Evolutionary conservation across 208 protist species (phyloP).

Genomic region (Acanthamoeba lenticulata): DNA sequence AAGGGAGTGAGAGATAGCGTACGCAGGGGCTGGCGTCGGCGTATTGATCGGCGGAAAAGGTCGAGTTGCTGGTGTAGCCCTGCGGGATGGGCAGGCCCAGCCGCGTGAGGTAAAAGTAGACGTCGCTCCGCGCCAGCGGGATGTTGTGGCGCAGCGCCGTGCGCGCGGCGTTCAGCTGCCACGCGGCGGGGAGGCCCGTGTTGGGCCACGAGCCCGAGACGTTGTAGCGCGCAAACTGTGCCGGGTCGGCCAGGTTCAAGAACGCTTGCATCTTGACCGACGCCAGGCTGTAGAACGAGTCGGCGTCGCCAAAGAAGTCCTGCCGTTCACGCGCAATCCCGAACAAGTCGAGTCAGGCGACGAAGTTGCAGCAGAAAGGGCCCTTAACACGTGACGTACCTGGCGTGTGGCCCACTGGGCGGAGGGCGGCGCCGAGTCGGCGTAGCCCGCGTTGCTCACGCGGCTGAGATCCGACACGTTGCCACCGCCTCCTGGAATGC

Average conservation of each 20-base stretch:
- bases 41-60: slow-evolving; percentile 19
- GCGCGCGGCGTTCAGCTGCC: background rate
- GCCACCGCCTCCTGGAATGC: no score
- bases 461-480: background rate
- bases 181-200: background rate
- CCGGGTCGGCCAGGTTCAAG: slow-evolving; percentile 19
- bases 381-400: background rate
- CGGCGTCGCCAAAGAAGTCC: slow-evolving; percentile 61
- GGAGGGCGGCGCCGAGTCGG: background rate
- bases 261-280: slow-evolving; percentile 57
- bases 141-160: slow-evolving; percentile 59
- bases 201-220: slow-evolving; percentile 48
- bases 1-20: background rate
- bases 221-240: background rate
- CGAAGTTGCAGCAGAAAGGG: no score
- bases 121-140: slow-evolving; percentile 39
- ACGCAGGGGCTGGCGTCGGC: background rate
- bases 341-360: no score
- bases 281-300: slow-evolving; percentile 62
- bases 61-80: background rate
- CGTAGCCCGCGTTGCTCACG: slow-evolving; percentile 43
- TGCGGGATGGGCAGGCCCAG: slow-evolving; percentile 32
- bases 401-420: background rate
- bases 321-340: background rate
- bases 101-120: slow-evolving; percentile 69